These are phyloP conservation scores for Plectosphaerella plurivora DNA, from an alignment of 2,329 filamentous ascomycete species.

Conservation along the genomic window DNA sequence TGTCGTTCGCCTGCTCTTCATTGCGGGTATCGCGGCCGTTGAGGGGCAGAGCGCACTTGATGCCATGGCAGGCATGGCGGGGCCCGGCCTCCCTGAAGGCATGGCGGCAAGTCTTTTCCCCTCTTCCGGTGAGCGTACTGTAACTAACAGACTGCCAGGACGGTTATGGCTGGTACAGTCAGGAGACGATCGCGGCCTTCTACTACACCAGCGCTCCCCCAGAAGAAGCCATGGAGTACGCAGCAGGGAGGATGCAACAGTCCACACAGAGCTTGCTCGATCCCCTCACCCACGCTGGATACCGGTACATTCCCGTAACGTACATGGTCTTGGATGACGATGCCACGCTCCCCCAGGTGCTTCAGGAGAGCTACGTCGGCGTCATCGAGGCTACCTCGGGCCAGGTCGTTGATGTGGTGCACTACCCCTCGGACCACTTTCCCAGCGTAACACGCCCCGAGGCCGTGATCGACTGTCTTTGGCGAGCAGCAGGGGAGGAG, in stretches of 20 bases:
- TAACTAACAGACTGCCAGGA: neutral
- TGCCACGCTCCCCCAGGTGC: neutral
- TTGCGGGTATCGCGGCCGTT: conserved; percentile 2
- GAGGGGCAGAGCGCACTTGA: conserved; percentile 1
- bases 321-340: neutral
- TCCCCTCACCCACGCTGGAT: neutral
- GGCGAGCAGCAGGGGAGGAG: neutral
- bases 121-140: neutral
- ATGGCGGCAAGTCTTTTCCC: neutral
- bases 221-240: neutral
- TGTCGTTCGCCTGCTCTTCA: conserved; percentile 4
- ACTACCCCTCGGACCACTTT: conserved; percentile 2
- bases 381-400: conserved; percentile 4
- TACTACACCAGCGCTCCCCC: neutral
- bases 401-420: conserved; percentile 2
- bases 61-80: neutral
- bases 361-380: conserved; percentile 2
- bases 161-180: neutral
- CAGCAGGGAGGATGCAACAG: neutral
- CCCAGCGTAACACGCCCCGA: conserved; percentile 1
- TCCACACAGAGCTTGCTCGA: neutral
- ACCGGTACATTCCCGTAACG: neutral
- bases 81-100: neutral
- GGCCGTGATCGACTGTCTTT: neutral
- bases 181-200: neutral